phyloP scores from a whole-genome alignment of 2,329 filamentous ascomycete species.

The Fusarium denticulatum region DNA sequence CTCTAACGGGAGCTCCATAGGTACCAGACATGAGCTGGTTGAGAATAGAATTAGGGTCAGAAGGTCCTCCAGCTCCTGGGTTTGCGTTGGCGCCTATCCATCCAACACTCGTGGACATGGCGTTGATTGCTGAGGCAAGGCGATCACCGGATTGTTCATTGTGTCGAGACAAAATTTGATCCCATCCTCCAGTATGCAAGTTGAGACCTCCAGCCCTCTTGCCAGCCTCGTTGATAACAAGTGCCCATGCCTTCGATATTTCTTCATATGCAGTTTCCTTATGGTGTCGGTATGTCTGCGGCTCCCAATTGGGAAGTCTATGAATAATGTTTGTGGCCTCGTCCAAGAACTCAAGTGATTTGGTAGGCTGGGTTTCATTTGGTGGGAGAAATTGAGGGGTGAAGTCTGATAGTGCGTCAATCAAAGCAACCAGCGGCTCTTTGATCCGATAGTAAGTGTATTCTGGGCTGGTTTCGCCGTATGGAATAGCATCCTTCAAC shows the following conservation, averaged over 20 bases:
- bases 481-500: conserved; percentile 83
- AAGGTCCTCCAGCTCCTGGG: conserved; percentile 31
- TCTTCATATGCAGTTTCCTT: conserved; percentile 98
- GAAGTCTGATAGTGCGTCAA: conserved; percentile 92
- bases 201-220: conserved; percentile 93
- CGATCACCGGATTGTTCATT: conserved; percentile 87
- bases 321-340: conserved; percentile 92
- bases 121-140: conserved; percentile 80
- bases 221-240: conserved; percentile 89
- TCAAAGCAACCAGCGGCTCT: conserved; percentile 79
- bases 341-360: conserved; percentile 88
- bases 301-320: conserved; percentile 89
- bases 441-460: conserved; percentile 95
- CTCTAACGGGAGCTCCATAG: conserved; percentile 68
- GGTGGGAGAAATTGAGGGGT: conserved; percentile 96
- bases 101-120: conserved; percentile 77
- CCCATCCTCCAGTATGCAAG: conserved; percentile 91
- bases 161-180: conserved; percentile 85
- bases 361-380: conserved; percentile 82
- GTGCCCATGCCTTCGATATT: conserved; percentile 90
- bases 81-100: conserved; percentile 72
- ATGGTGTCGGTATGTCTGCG: conserved; percentile 86
- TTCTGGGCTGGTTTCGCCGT: conserved; percentile 85
- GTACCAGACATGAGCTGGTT: conserved; percentile 70
- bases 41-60: conserved; percentile 66